Conservation (phyloP, 2,329 filamentous ascomycete species). For the Trichoderma oligosporum region DNA sequence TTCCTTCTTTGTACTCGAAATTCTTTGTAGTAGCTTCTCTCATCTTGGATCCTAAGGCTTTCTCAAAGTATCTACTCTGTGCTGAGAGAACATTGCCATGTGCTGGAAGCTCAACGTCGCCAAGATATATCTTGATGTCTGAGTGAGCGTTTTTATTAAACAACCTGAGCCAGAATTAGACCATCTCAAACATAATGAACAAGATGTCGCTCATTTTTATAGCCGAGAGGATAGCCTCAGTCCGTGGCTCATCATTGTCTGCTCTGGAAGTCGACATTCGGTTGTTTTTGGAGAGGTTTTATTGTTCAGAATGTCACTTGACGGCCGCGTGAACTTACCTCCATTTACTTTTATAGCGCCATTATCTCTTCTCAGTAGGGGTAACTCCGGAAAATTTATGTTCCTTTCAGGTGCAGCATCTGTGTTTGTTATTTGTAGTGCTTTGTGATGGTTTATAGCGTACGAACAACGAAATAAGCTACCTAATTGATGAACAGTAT, state of each 20-base stretch:
- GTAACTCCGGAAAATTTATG: no score
- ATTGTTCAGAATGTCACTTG: no score
- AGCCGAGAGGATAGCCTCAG: neutral
- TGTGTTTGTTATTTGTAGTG: no score
- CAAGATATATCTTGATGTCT: neutral
- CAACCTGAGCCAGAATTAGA: neutral
- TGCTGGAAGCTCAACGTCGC: neutral
- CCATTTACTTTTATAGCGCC: no score
- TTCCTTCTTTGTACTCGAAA: slow-evolving; percentile 7
- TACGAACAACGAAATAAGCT: no score
- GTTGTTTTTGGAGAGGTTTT: no score
- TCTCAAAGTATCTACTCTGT: neutral
- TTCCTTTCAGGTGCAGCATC: no score
- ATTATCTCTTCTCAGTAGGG: no score
- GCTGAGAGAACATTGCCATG: neutral
- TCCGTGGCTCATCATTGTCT: neutral
- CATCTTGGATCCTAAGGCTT: neutral
- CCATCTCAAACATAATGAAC: neutral
- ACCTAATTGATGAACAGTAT: no score
- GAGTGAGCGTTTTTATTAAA: neutral
- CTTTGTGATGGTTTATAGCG: no score
- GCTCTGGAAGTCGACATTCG: no score
- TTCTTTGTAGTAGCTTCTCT: neutral
- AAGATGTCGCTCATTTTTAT: neutral
- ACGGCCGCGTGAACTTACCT: no score